phyloP scores from a whole-genome alignment of 768 basidiomycete species.

The Mycena alexandri region DNA sequence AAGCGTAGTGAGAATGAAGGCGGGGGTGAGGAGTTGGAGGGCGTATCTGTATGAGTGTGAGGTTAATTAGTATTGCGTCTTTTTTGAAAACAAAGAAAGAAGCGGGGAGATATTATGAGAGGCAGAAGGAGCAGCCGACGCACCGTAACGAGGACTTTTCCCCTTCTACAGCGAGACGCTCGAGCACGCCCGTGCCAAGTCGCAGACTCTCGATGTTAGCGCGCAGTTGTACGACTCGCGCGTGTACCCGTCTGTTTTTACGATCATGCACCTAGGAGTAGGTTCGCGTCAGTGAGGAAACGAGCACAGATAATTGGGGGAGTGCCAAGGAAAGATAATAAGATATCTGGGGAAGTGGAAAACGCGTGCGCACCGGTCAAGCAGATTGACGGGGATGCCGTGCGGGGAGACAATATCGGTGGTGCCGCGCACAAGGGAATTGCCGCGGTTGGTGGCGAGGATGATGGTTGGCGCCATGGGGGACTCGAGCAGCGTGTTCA shows the following conservation, averaged over 20 bases:
- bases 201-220: constrained; percentile 89
- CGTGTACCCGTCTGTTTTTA: constrained; percentile 88
- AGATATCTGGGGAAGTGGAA: constrained; percentile 7
- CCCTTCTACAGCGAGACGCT: constrained; percentile 53
- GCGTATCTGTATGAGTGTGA: constrained; percentile 13
- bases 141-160: constrained; percentile 27
- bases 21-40: constrained; percentile 41
- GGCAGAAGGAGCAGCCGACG: no score
- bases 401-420: constrained; percentile 93
- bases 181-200: constrained; percentile 37
- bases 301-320: no score
- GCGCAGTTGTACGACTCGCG: constrained; percentile 57
- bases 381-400: constrained; percentile 92
- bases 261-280: constrained; percentile 97
- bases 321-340: no score
- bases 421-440: constrained; percentile 92
- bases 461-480: constrained; percentile 98
- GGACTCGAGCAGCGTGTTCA: constrained; percentile 95
- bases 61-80: constrained; percentile 51
- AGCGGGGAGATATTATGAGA: no score
- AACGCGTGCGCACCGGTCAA: constrained; percentile 80
- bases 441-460: constrained; percentile 95
- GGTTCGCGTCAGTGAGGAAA: no score
- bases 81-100: no score
- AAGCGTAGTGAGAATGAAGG: constrained; percentile 87